Base-by-base conservation (phyloP, 192 early-diverging fungal genomes). In the Coemansia sp. region DNA sequence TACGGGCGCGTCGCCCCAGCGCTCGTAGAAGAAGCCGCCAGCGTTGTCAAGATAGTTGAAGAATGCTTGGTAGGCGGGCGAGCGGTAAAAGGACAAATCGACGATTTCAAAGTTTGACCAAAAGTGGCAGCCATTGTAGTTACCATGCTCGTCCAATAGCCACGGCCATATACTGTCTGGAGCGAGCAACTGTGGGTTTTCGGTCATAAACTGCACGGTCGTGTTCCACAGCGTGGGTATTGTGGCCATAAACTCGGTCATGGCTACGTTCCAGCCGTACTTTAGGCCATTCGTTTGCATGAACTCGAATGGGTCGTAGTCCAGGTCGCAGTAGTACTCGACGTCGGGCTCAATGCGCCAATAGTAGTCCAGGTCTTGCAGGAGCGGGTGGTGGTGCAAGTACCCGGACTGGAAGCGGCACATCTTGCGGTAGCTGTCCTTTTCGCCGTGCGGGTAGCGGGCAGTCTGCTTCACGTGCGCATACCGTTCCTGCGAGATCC, bases 381-480 rank as follows among this genome's bases (percentile, higher is more conserved):
- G 69, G 3, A 91, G 69, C 23, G 88, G 87, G 54, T 93, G 93
- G 46, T 84, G 69, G 68, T 82, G 88, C 51, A 76, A 71, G 46
- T 76, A 76, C 10, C 69, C 74, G 66, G 72, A 65, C 54, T 69
- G 71, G 67, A 65, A 95, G 38, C 92, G 81, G 48, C 92, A 95
- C 92, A 95, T 95, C 56, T 95, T 91, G 30, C 92, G 87, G 72
- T 95, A 95, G 11, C 87, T 85, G n/a, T n/a, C n/a, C n/a, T n/a
- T n/a, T n/a, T n/a, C n/a, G n/a, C n/a, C n/a, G n/a, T n/a, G n/a
- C n/a, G n/a, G n/a, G n/a, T n/a, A n/a, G n/a, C n/a, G n/a, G n/a
- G n/a, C n/a, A n/a, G n/a, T n/a, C n/a, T n/a, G n/a, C n/a, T n/a
- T n/a, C n/a, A n/a, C n/a, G n/a, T n/a, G n/a, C n/a, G n/a, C n/a